Conservation (phyloP, 1,284 basidiomycete genomes). For the Austropuccinia psidii region DNA sequence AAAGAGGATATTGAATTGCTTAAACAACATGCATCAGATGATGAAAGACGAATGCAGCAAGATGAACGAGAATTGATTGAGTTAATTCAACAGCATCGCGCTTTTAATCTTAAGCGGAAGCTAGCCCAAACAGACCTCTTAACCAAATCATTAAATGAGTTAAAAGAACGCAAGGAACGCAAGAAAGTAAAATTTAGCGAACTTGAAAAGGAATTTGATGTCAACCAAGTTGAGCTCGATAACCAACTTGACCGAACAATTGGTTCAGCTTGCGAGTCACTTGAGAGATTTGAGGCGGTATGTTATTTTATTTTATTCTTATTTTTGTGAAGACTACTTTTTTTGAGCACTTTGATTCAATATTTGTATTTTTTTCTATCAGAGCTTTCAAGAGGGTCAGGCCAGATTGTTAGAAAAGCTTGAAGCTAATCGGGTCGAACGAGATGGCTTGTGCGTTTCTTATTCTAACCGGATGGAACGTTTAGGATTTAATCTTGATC, state of each 20-base stretch:
- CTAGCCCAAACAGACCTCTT: conserved; percentile 1
- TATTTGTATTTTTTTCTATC: not conserved
- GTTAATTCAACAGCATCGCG: conserved; percentile 20
- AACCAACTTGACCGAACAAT: not conserved
- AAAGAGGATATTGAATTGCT: conserved; percentile 29
- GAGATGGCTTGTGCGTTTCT: not conserved
- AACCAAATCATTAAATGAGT: conserved; percentile 15
- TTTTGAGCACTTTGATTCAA: not conserved
- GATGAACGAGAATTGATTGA: conserved; percentile 24
- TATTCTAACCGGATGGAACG: conserved; percentile 20
- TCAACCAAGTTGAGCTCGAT: not conserved
- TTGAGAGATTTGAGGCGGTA: conserved; percentile 17
- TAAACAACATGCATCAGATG: conserved; percentile 7
- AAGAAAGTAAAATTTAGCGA: conserved; percentile 11
- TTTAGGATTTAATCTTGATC: not conserved
- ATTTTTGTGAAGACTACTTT: not conserved
- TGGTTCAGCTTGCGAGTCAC: not conserved
- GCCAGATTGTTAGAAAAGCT: not conserved
- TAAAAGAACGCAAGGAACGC: conserved; percentile 26
- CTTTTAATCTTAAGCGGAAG: conserved; percentile 14
- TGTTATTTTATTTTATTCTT: not conserved
- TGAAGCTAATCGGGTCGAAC: not conserved
- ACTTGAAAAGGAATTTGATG: conserved; percentile 18
- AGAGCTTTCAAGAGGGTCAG: conserved; percentile 24
- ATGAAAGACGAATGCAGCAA: conserved; percentile 2